Conservation (phyloP, 164 flowering plant genomes). For the Macadamia integrifolia region DNA sequence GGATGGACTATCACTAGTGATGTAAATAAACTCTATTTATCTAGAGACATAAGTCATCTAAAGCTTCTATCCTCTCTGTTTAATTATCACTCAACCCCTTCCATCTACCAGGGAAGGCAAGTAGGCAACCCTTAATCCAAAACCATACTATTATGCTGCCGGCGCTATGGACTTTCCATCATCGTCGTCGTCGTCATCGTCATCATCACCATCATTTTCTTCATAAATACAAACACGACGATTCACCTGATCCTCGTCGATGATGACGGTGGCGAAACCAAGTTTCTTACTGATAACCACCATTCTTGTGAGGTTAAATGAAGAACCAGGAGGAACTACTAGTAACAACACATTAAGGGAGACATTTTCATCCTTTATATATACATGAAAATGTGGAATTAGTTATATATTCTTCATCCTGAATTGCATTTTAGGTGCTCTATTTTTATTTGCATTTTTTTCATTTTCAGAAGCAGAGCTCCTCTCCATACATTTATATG, state of each 20-base stretch:
- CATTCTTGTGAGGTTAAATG: neutral
- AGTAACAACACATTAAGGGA: neutral
- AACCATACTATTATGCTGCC: slow-evolving; percentile 15
- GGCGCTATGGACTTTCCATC: slow-evolving; percentile 24
- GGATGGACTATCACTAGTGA: too few species aligned
- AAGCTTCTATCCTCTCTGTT: neutral
- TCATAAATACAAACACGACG: neutral
- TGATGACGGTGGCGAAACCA: neutral
- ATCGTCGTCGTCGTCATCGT: slow-evolving; percentile 23
- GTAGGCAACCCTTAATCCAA: too few species aligned
- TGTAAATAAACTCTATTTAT: neutral
- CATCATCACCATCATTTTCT: slow-evolving; percentile 10
- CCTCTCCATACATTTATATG: slow-evolving; percentile 16
- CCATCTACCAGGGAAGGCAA: too few species aligned
- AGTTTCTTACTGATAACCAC: slow-evolving; percentile 9
- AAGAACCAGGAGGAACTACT: neutral
- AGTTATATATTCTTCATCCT: neutral
- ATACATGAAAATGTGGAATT: neutral
- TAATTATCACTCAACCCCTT: neutral
- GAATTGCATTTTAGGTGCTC: neutral
- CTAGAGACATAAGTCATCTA: neutral
- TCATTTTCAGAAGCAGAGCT: neutral
- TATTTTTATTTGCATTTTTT: neutral
- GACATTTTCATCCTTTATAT: too few species aligned
- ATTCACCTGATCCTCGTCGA: neutral